Evolutionary conservation across 1,284 basidiomycete species (phyloP).

Genomic region (Ustilago sp.): DNA sequence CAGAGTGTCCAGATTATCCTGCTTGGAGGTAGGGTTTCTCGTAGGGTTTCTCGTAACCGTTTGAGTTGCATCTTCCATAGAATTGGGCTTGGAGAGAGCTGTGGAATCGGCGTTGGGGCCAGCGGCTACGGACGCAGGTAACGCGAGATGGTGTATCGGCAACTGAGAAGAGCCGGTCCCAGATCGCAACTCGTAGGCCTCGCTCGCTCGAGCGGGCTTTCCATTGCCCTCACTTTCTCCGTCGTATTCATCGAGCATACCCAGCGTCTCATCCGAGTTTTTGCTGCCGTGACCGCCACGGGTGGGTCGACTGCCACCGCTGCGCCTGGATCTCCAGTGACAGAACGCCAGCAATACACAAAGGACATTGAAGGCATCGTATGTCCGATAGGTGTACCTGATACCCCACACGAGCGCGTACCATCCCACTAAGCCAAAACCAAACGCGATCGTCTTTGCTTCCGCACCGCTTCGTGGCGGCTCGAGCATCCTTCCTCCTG

Average conservation of each 20-base stretch:
- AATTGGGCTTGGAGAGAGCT: not conserved
- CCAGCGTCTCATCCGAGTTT: conserved; percentile 26
- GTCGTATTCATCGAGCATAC: conserved; percentile 20
- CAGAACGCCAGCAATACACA: conserved; percentile 26
- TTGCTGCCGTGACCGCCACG: conserved; percentile 4
- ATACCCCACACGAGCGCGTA: conserved; percentile 50
- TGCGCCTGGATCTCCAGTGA: conserved; percentile 39
- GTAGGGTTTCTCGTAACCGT: not conserved
- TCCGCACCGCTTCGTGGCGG: conserved; percentile 24
- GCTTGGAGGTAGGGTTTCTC: not conserved
- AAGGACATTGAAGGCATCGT: conserved; percentile 44
- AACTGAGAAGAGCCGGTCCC: conserved; percentile 11
- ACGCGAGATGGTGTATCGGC: conserved; percentile 38
- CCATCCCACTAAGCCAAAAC: conserved; percentile 38
- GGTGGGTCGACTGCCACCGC: conserved; percentile 1
- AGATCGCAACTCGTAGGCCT: conserved; percentile 21
- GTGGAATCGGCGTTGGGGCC: not conserved
- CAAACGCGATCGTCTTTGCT: conserved; percentile 17
- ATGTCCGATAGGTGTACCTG: conserved; percentile 48
- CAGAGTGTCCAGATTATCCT: conserved; percentile 32
- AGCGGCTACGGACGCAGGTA: conserved; percentile 16
- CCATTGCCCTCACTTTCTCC: not conserved
- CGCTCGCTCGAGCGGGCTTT: not conserved
- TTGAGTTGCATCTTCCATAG: not conserved
- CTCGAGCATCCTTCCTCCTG: conserved; percentile 47